Conservation (phyloP, 495 filamentous ascomycete genomes). For the Hamigera avellanea region DNA sequence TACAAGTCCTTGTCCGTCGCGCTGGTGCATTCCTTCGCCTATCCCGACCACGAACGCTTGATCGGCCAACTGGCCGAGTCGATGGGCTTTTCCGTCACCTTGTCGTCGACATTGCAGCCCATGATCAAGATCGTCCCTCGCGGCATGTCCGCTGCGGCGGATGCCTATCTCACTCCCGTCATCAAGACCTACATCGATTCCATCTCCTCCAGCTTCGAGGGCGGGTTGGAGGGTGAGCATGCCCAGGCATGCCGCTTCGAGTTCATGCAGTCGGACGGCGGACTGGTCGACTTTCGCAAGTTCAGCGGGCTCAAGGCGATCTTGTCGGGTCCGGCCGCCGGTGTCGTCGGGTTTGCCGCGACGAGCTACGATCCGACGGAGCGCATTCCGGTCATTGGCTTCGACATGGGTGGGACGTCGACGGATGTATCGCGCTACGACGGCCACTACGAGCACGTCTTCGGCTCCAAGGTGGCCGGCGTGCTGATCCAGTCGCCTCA, state of each 20-base stretch:
- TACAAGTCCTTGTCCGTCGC: slow-evolving; percentile 42
- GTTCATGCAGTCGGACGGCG: slow-evolving; percentile 47
- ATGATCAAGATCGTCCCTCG: slow-evolving; percentile 72
- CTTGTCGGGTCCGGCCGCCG: slow-evolving; percentile 49
- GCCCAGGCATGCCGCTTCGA: slow-evolving; percentile 31
- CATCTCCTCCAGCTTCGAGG: slow-evolving; percentile 56
- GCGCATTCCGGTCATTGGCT: slow-evolving; percentile 85
- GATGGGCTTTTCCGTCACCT: slow-evolving; percentile 46
- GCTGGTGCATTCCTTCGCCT: slow-evolving; percentile 42
- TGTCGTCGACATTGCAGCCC: slow-evolving; percentile 57
- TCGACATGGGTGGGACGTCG: slow-evolving; percentile 94
- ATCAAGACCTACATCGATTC: slow-evolving; percentile 93
- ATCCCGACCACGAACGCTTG: slow-evolving; percentile 39
- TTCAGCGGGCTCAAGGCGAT: slow-evolving; percentile 51
- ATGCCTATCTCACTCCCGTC: slow-evolving; percentile 91
- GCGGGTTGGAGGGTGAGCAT: slow-evolving; percentile 36
- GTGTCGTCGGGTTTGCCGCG: slow-evolving; percentile 86
- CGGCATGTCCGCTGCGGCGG: slow-evolving; percentile 85
- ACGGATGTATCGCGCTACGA: slow-evolving; percentile 93
- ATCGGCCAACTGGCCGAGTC: slow-evolving; percentile 37
- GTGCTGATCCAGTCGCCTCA: slow-evolving; percentile 93
- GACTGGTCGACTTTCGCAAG: slow-evolving; percentile 41
- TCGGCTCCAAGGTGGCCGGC: slow-evolving; percentile 92
- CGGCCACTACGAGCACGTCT: slow-evolving; percentile 90
- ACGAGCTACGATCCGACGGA: slow-evolving; percentile 84